Conservation (phyloP, 352 stramenopile genomes). For the Phytophthora pisi region DNA sequence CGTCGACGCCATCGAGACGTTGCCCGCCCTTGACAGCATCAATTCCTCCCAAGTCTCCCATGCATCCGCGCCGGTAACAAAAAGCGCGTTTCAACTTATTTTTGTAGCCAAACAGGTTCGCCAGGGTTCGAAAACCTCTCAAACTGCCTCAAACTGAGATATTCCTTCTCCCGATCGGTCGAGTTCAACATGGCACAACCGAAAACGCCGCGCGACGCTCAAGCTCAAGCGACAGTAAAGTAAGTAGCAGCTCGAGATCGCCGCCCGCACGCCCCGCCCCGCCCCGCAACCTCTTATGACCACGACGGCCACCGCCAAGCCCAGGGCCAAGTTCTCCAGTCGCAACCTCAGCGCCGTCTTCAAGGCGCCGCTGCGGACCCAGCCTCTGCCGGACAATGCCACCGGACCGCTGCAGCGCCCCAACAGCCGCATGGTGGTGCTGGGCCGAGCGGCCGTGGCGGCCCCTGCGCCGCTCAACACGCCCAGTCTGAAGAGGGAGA, state of each 20-base stretch:
- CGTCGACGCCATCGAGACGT: background rate
- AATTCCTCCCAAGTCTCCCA: background rate
- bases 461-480: constrained; percentile 80
- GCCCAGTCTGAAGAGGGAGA: constrained; percentile 71
- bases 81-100: too few species aligned
- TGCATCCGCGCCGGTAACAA: too few species aligned
- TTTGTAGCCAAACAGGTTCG: constrained; percentile 1
- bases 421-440: constrained; percentile 61
- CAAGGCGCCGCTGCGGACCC: constrained; percentile 55
- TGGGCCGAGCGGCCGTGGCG: constrained; percentile 39
- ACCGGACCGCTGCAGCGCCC: constrained; percentile 22
- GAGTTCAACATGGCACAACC: constrained; percentile 11
- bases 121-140: constrained; percentile 7
- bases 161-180: background rate
- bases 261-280: background rate
- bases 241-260: constrained; percentile 20
- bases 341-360: constrained; percentile 76
- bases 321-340: constrained; percentile 75
- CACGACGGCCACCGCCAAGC: constrained; percentile 40
- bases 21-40: background rate
- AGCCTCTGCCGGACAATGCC: constrained; percentile 38
- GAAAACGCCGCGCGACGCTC: constrained; percentile 22
- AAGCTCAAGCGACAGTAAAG: constrained; percentile 5
- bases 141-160: background rate
- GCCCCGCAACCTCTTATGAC: constrained; percentile 41